phyloP scores from a whole-genome alignment of 2,329 filamentous ascomycete species.

The Xylaria sp. region DNA sequence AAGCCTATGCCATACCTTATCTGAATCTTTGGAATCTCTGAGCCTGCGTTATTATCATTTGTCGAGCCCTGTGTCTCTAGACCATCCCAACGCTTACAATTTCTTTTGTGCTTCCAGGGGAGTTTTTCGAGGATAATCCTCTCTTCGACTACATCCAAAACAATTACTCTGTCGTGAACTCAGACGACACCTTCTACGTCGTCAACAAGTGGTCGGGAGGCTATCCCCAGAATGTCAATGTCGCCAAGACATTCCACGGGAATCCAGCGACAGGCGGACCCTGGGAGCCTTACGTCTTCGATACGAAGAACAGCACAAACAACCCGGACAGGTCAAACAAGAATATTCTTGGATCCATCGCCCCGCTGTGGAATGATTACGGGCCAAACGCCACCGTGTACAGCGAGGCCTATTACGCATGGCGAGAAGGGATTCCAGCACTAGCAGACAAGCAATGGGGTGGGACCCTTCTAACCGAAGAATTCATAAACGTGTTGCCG shows the following conservation, averaged over 20 bases:
- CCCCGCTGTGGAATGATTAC: conserved; percentile 65
- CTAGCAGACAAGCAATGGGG: conserved; percentile 65
- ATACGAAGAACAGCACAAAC: conserved; percentile 58
- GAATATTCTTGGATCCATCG: conserved; percentile 59
- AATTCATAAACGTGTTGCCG: conserved; percentile 53
- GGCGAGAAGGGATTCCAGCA: conserved; percentile 60
- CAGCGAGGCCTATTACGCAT: conserved; percentile 62
- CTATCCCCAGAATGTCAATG: conserved; percentile 59
- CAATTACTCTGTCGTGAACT: conserved; percentile 63
- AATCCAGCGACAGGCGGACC: conserved; percentile 52
- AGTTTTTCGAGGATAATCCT: conserved; percentile 63
- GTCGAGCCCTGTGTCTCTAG: not conserved
- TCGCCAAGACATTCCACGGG: conserved; percentile 58
- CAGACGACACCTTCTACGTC: conserved; percentile 63
- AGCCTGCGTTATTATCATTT: not conserved
- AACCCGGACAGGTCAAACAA: conserved; percentile 55
- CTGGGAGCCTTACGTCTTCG: conserved; percentile 62
- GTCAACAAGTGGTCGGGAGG: conserved; percentile 59
- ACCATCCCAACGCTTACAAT: conserved; percentile 14
- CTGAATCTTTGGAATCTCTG: not conserved
- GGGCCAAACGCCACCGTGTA: conserved; percentile 62
- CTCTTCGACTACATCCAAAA: conserved; percentile 54
- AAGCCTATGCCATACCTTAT: conserved; percentile 1
- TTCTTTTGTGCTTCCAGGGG: conserved; percentile 47
- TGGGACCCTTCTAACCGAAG: conserved; percentile 54